Evolutionary conservation across 495 filamentous ascomycete genomes (phyloP), one percentile per base, ranked within the genome.

Genomic region (Neohortaea acidophila): DNA sequence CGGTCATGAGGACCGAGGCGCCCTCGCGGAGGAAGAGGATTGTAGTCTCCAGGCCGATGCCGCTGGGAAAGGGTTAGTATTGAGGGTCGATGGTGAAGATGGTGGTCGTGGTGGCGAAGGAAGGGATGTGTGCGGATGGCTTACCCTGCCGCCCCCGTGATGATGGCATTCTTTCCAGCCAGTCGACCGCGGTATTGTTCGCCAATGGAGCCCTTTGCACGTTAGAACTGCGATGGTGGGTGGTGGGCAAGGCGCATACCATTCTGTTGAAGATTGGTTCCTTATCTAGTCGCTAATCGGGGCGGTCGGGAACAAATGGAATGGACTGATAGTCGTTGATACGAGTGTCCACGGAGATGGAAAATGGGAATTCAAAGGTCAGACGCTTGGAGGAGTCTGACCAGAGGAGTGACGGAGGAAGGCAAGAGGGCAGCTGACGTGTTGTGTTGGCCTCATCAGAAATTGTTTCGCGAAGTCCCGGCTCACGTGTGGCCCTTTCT

Each of bases 21-120:
- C 85, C 89, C 63, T 97, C 86, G 44, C 79, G 77, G 32, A 75
- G 77, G 50, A 97, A 89, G 37, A 96, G 81, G 51, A 96, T 84
- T 32, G 72, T 72, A 8, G 89, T 96, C 61, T 97, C 86, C 27
- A 97, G 81, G 41, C 89, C 89, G 47, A 97, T 97, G 42, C 89
- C 89, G 41, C 86, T 93, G 44, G 18, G 38, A 8, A 23, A 35
- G 24, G 9, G 28, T 54, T 21, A 52, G 45, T 15, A 29, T 36
- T 29, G 8, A 20, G 5, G 17, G 11, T 9, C 2, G 38, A 41
- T 12, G 23, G 11, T 12, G 15, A 38, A n/a, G 24, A 27, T 27
- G 24, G 24, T 27, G 24, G 7, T 27, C 24, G n/a, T 7, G 24
- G 24, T 7, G 17, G 14, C 30, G 8, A 33, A 33, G 14, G 21